phyloP scores from a whole-genome alignment of 306 rosid genomes.

The Trifolium subterraneum region DNA sequence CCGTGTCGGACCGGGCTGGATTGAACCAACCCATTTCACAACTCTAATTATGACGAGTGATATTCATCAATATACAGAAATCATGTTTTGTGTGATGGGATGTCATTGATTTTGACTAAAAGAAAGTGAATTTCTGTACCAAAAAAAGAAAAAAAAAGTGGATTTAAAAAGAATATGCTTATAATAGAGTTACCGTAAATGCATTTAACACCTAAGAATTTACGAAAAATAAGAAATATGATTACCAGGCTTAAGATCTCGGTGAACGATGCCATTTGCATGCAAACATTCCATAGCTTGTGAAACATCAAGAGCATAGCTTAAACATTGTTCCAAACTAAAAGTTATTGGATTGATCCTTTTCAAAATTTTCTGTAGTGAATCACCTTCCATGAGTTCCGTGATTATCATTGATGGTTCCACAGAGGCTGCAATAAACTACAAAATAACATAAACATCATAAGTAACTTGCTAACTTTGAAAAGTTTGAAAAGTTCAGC shows the following conservation, averaged over 20 bases:
- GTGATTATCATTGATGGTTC: slow-evolving; percentile 34
- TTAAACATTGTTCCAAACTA: slow-evolving; percentile 13
- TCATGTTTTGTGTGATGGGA: too few relatives aligned
- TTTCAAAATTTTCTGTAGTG: slow-evolving; percentile 1
- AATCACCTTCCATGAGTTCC: slow-evolving; percentile 22
- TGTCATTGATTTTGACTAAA: too few relatives aligned
- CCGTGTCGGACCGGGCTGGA: too few relatives aligned
- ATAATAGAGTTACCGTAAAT: too few relatives aligned
- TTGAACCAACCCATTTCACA: too few relatives aligned
- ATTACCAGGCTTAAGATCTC: slow-evolving; percentile 35
- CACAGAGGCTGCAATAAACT: slow-evolving; percentile 35
- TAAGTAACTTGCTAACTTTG: neutral
- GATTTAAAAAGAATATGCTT: too few relatives aligned
- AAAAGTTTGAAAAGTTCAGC: neutral
- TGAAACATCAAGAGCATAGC: slow-evolving; percentile 32
- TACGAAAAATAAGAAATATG: neutral
- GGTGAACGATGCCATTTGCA: slow-evolving; percentile 31
- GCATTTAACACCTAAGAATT: too few relatives aligned
- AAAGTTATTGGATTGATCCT: neutral
- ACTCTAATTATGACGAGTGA: too few relatives aligned
- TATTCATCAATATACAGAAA: too few relatives aligned
- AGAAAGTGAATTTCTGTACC: too few relatives aligned
- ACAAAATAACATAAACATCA: neutral
- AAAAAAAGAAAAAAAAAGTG: too few relatives aligned
- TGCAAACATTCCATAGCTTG: slow-evolving; percentile 37